phyloP scores from a whole-genome alignment of 345 rosid genomes.

The Populus pruinosa region DNA sequence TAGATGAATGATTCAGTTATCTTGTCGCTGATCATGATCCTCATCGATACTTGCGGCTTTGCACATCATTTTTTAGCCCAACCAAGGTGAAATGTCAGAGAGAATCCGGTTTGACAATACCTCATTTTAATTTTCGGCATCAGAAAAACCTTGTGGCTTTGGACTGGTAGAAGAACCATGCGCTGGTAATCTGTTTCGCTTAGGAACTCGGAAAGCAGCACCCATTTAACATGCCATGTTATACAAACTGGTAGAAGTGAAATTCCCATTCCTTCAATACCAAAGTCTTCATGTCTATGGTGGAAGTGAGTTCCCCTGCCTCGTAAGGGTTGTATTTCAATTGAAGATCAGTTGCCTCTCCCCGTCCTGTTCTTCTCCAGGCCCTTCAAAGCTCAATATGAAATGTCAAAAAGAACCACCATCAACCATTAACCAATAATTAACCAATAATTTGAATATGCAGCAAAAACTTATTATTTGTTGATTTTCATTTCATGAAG shows the following conservation, averaged over 20 bases:
- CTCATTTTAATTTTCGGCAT: no score
- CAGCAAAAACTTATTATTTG: not conserved
- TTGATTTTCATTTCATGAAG: no score
- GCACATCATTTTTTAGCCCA: no score
- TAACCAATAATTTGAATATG: not conserved
- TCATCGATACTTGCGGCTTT: no score
- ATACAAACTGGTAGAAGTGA: not conserved
- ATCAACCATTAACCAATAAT: no score
- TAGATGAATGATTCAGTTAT: not conserved
- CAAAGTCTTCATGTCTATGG: not conserved
- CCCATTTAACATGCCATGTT: not conserved
- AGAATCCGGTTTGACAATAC: no score
- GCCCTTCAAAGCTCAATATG: not conserved
- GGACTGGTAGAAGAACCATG: not conserved
- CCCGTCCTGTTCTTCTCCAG: not conserved
- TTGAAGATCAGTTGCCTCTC: not conserved
- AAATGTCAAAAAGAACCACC: no score
- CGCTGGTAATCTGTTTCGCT: not conserved
- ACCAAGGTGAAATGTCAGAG: no score
- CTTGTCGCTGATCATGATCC: not conserved
- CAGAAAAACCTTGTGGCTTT: no score
- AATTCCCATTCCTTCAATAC: not conserved
- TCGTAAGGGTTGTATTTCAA: not conserved
- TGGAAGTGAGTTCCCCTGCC: not conserved
- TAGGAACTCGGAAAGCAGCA: not conserved